Evolutionary conservation across 345 rosid species (phyloP).

Genomic region (Acer campestre): DNA sequence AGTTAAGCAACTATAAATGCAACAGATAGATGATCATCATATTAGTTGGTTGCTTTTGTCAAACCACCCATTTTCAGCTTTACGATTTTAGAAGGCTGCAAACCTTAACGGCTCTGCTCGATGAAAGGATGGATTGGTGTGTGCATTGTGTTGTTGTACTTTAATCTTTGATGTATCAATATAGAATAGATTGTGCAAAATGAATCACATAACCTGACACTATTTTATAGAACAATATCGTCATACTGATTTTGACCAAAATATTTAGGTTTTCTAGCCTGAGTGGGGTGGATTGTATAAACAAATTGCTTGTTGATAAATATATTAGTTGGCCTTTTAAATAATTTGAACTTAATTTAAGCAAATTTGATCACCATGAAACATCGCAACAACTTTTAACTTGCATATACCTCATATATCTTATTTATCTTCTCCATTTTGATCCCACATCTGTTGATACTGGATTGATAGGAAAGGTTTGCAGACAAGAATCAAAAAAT

Average conservation of each 20-base stretch:
- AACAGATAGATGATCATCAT: neutral
- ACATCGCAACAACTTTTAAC: neutral
- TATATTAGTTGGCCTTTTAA: neutral
- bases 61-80: neutral
- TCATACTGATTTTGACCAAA: neutral
- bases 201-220: neutral
- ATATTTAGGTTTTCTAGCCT: neutral
- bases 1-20: neutral
- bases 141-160: neutral
- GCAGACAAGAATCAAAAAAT: slow-evolving; percentile 80
- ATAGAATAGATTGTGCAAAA: neutral
- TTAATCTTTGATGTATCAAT: neutral
- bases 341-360: neutral
- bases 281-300: neutral
- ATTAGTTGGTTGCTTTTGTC: neutral
- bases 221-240: neutral
- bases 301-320: too few relatives aligned
- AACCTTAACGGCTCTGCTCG: neutral
- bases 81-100: neutral
- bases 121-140: neutral
- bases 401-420: neutral
- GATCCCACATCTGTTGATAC: slow-evolving; percentile 15
- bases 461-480: slow-evolving; percentile 72
- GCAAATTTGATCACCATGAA: neutral
- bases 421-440: neutral